Base-by-base conservation (phyloP, 2,329 filamentous ascomycete genomes). In the Cladosporium oxysporum region DNA sequence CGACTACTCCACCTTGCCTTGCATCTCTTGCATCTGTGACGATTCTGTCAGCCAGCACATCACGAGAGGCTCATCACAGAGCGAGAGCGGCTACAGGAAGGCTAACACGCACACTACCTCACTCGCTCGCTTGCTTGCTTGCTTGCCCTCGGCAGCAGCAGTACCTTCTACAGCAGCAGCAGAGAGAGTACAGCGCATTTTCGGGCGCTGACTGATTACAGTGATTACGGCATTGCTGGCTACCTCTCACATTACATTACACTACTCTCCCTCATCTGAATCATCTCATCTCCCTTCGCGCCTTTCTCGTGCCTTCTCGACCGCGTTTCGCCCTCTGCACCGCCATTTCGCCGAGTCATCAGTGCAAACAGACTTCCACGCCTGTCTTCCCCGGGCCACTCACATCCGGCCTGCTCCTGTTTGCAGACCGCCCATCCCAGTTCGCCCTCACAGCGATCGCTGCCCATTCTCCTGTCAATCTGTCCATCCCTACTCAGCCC, bases 401-500 rank as follows among this genome's bases (percentile, higher is more conserved):
- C 44, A 52, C n/a, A 11, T 29, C 12, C 41, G 28, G 29, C n/a
- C n/a, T 14, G 12, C 26, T 29, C 12, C 12, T 18, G 49, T 29
- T 57, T 47, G 28, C 59, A 50, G 59, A 63, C 61, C 61, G 61
- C 61, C 50, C 23, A 63, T 57, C 61, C 61, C 50, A 31, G 50
- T 57, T 33, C 61, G 18, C 41, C 28, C 26, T 50, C 59, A 33
- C 44, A 52, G 59, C 50, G 61, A 63, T 63, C 61, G 50, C 61
- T 44, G 50, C 61, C 50, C 50, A 41, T 63, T 44, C 49, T 57
- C 49, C 60, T 55, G 58, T 33, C 47, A 26, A 41, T 62, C 59
- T 62, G 61, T 53, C 61, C 18, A 63, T 63, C 61, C 61, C 61
- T 63, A 26, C 61, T 52, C 33, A 16, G 26, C 61, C 61, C 37